Percentiles rank a stretch among this genome's conserved stretches.
Evolutionary conservation across 371 early-diverging fungal genomes (phyloP).

Genomic region (Choanephora cucurbitarum): DNA sequence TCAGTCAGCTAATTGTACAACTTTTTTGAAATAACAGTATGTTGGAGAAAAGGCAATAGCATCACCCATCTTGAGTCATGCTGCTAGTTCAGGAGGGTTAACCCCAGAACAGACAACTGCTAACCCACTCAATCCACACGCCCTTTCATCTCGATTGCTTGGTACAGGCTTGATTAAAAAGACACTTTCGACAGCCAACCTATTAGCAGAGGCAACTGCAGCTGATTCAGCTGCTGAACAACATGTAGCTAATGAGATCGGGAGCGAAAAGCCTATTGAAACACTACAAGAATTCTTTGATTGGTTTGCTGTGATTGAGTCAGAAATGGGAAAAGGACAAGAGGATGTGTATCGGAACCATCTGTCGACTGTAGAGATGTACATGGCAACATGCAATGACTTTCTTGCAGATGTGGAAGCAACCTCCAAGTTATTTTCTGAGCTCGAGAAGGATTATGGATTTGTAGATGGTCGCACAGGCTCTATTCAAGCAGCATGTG

Average conservation of each 20-base stretch:
- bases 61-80: slow-evolving; percentile 31
- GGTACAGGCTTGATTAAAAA: slow-evolving; percentile 23
- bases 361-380: slow-evolving; percentile 48
- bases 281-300: slow-evolving; percentile 88
- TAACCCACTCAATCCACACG: slow-evolving; percentile 33
- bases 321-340: slow-evolving; percentile 81
- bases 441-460: slow-evolving; percentile 65
- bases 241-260: slow-evolving; percentile 34
- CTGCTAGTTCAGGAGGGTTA: slow-evolving; percentile 35
- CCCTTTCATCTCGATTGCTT: slow-evolving; percentile 27
- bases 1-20: neutral
- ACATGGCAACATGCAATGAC: slow-evolving; percentile 54
- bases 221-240: slow-evolving; percentile 35
- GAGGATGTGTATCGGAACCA: slow-evolving; percentile 80
- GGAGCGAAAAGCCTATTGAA: slow-evolving; percentile 64
- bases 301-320: slow-evolving; percentile 84
- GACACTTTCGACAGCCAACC: slow-evolving; percentile 49
- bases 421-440: slow-evolving; percentile 56
- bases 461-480: slow-evolving; percentile 77
- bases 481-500: slow-evolving; percentile 78
- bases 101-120: slow-evolving; percentile 33
- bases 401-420: slow-evolving; percentile 62
- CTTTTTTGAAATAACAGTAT: slow-evolving; percentile 14
- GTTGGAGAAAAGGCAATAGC: slow-evolving; percentile 30
- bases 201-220: slow-evolving; percentile 38